Base-by-base conservation (phyloP, 768 basidiomycete genomes). In the Daedaleopsis nitida region DNA sequence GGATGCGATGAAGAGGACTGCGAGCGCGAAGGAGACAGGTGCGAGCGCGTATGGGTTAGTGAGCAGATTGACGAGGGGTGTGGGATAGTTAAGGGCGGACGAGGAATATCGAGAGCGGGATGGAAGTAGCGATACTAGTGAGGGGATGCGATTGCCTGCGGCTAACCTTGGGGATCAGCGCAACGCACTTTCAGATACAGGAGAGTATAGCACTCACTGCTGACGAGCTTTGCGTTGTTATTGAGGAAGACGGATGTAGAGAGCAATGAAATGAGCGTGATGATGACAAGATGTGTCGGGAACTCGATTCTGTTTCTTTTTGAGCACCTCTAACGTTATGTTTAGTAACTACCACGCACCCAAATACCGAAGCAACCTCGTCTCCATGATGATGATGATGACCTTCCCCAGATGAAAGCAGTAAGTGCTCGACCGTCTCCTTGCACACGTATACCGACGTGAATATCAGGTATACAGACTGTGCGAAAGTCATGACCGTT, bases 391-490 rank as follows among this genome's bases (percentile, higher is more conserved):
- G 88, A 66, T 91, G 90, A 66, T 91, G 89, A 60, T 86, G 83
- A 49, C 79, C 81, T 59, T 82, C 79, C 17, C 85, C 90, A 8
- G 84, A 83, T 50, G 87, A 86, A 45, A 98, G 79, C 16, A 99
- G 72, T 43, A 97, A 74, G 75, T 96, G 95, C 75, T 99, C 96
- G 5, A 98, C 81, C 0, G 95, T 91, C 80, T 99, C 97, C 70
- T 99, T 98, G 69, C 94, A 95, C 17, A 98, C 90, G 76, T 98
- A 99, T 2, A 98, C 89, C 0, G 93, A 87, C 0, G 94, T 86
- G 71, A 98, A 99, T 78, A 96, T 86, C 58, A 99, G 80, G 74
- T 97, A 98, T 13, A 99, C 91, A 11, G 87, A 86, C 69, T 98
- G 96, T 0, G 93, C 86, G 68, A 98, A 99, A 72, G 92, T 78